Percentiles rank a stretch among this genome's conserved stretches.
These are phyloP conservation scores for Paracoccidioides brasiliensis DNA, from an alignment of 2,329 filamentous ascomycete genomes.

Conservation along the genomic window DNA sequence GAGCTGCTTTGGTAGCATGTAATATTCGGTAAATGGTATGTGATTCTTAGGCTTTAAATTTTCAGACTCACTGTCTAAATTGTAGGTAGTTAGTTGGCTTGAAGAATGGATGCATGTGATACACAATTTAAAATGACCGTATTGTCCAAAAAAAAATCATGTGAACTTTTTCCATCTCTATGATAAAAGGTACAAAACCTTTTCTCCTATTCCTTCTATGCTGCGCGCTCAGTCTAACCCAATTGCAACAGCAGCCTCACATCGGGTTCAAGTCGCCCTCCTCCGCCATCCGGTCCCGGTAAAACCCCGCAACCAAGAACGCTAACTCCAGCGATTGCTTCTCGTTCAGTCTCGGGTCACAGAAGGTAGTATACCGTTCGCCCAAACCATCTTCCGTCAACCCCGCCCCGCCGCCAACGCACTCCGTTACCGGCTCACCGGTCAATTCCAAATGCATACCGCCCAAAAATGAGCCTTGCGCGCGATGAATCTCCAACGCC, in stretches of 20 bases:
- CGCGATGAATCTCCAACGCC: slow-evolving; percentile 71
- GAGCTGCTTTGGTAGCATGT: background rate
- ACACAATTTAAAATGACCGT: too few relatives aligned
- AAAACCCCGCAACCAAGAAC: slow-evolving; percentile 82
- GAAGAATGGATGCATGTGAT: background rate
- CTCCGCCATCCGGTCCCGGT: slow-evolving; percentile 35
- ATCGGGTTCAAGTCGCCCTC: slow-evolving; percentile 11
- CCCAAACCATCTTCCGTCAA: slow-evolving; percentile 78
- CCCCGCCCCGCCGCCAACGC: slow-evolving; percentile 76
- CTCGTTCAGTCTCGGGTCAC: slow-evolving; percentile 89
- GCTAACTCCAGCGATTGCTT: slow-evolving; percentile 94
- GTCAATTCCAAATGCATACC: slow-evolving; percentile 93
- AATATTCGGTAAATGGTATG: background rate
- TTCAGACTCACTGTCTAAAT: too few relatives aligned
- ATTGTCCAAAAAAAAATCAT: too few relatives aligned
- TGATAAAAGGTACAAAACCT: too few relatives aligned
- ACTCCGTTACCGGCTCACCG: slow-evolving; percentile 92
- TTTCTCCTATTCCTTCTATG: too few relatives aligned
- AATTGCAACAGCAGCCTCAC: background rate
- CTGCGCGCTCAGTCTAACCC: too few relatives aligned
- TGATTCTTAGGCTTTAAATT: too few relatives aligned
- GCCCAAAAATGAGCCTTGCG: slow-evolving; percentile 73
- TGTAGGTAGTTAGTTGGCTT: too few relatives aligned
- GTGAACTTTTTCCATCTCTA: too few relatives aligned
- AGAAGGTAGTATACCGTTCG: slow-evolving; percentile 89